phyloP scores from a whole-genome alignment of 2,329 filamentous ascomycete genomes.

The Tolypocladium capitatum region DNA sequence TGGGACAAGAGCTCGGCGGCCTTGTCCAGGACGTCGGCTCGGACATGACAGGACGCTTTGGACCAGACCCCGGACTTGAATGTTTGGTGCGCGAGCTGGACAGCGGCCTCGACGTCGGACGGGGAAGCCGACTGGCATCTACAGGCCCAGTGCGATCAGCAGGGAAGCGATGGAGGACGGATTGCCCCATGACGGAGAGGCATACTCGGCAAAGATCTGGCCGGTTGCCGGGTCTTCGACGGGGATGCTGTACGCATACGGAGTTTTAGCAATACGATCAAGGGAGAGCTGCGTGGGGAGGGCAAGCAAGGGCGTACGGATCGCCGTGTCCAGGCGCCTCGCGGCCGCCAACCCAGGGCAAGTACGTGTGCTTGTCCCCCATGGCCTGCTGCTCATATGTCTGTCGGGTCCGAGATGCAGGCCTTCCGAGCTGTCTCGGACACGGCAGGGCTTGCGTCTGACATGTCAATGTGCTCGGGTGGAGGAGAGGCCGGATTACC shows the following conservation, averaged over 20 bases:
- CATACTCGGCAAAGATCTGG: conserved; percentile 36
- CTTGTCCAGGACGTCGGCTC: conserved; percentile 49
- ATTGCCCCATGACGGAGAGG: not conserved
- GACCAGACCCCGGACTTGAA: conserved; percentile 58
- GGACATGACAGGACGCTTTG: conserved; percentile 37
- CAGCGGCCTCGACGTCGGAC: conserved; percentile 14
- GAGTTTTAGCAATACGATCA: not conserved
- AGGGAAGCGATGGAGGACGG: not conserved
- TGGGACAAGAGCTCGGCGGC: conserved; percentile 40
- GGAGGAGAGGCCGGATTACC: not conserved
- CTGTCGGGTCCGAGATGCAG: not conserved
- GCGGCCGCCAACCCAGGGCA: conserved; percentile 4
- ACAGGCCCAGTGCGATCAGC: not conserved
- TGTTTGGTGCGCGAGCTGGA: conserved; percentile 43
- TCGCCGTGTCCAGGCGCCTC: conserved; percentile 3
- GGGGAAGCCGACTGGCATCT: conserved; percentile 17
- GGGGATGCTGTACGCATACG: conserved; percentile 26
- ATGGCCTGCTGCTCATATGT: not conserved
- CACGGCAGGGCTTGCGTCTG: no score
- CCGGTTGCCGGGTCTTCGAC: conserved; percentile 41
- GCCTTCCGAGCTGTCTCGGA: no score
- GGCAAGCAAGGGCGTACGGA: not conserved
- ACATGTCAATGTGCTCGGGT: no score
- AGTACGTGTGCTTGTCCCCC: not conserved
- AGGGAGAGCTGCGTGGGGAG: not conserved